Percentiles rank a stretch among this genome's conserved stretches.
Conservation (phyloP, 2,329 filamentous ascomycete genomes). For the Ceratocystis ficicola region DNA sequence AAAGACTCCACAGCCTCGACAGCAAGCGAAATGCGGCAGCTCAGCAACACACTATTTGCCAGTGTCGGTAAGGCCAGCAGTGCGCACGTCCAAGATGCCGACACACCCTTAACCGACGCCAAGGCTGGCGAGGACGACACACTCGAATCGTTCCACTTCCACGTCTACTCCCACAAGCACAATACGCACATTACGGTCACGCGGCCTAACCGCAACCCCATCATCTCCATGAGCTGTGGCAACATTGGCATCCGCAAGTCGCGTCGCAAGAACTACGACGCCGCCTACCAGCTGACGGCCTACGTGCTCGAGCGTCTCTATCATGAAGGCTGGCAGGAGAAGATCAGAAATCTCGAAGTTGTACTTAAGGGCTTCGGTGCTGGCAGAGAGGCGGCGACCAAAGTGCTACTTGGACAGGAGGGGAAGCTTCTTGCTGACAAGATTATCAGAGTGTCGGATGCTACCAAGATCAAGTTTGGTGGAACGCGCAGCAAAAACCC, state of each 20-base stretch:
- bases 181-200: constrained; percentile 91
- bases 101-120: constrained; percentile 18
- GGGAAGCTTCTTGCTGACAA: constrained; percentile 61
- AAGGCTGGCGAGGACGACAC: constrained; percentile 26
- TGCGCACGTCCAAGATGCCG: constrained; percentile 1
- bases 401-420: constrained; percentile 77
- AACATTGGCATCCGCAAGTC: constrained; percentile 87
- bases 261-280: constrained; percentile 71
- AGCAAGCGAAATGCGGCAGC: background rate
- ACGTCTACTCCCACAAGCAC: constrained; percentile 79
- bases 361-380: constrained; percentile 73
- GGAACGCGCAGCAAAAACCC: constrained; percentile 75
- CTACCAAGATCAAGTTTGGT: constrained; percentile 88
- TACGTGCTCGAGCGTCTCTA: constrained; percentile 76
- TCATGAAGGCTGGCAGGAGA: constrained; percentile 63
- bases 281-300: constrained; percentile 77
- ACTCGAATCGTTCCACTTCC: constrained; percentile 65
- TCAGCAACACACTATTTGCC: constrained; percentile 13
- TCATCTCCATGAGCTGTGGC: constrained; percentile 70
- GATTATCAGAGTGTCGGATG: constrained; percentile 71
- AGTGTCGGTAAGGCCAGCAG: background rate
- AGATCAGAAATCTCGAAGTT: constrained; percentile 68
- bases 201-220: constrained; percentile 62
- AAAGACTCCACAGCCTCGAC: background rate
- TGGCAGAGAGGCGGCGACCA: constrained; percentile 78